Conservation (phyloP, 768 basidiomycete species). For the Phaeolepiota aurea region DNA sequence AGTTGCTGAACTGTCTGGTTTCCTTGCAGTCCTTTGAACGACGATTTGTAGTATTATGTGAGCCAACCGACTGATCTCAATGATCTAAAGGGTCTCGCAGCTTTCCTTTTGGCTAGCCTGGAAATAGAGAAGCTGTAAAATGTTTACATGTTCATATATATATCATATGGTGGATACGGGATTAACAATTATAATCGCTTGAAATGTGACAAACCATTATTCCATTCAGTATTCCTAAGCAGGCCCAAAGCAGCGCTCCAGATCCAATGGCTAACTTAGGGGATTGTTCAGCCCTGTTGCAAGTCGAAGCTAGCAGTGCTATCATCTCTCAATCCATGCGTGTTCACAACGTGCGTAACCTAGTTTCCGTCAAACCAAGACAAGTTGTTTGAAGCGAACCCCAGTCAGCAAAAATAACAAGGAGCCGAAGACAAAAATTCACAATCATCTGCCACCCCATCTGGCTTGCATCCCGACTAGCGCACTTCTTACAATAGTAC, state of each 20-base stretch:
- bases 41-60: conserved; percentile 35
- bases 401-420: too few relatives aligned
- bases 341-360: neutral
- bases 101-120: conserved; percentile 37
- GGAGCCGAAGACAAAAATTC: too few relatives aligned
- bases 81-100: conserved; percentile 37
- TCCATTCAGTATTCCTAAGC: too few relatives aligned
- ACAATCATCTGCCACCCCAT: neutral
- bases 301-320: too few relatives aligned
- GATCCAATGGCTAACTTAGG: neutral
- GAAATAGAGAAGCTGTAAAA: conserved; percentile 23
- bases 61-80: conserved; percentile 28
- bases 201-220: neutral
- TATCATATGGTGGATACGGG: neutral
- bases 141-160: neutral
- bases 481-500: neutral
- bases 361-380: too few relatives aligned
- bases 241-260: too few relatives aligned
- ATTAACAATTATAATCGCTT: neutral
- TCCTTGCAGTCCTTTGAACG: neutral
- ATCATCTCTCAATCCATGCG: too few relatives aligned
- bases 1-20: conserved; percentile 5
- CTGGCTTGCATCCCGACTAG: neutral
- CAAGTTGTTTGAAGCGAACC: too few relatives aligned
- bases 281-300: too few relatives aligned